phyloP scores from a whole-genome alignment of 352 stramenopile species.

The Phytophthora citricola region DNA sequence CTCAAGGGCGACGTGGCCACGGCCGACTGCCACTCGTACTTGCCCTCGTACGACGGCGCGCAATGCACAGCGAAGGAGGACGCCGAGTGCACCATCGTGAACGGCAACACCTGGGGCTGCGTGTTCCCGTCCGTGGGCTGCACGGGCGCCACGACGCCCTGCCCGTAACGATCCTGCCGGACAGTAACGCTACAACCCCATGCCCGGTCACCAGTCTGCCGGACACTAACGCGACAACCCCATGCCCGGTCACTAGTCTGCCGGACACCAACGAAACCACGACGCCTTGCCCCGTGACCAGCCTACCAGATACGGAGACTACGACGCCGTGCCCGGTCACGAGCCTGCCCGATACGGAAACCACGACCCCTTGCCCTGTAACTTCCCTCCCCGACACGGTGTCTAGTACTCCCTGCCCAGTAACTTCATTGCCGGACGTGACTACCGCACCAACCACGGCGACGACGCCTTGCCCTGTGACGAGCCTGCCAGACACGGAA shows the following conservation, averaged over 20 bases:
- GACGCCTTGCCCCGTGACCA: conserved; percentile 19
- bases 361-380: conserved; percentile 17
- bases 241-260: conserved; percentile 13
- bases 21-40: conserved; percentile 50
- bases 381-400: too few relatives aligned
- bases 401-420: conserved; percentile 5
- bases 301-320: conserved; percentile 3
- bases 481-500: too few relatives aligned
- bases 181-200: conserved; percentile 11
- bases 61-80: conserved; percentile 47
- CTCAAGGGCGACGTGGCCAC: conserved; percentile 49
- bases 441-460: too few relatives aligned
- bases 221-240: conserved; percentile 14
- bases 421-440: too few relatives aligned
- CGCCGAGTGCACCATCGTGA: conserved; percentile 50
- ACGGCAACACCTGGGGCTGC: conserved; percentile 45
- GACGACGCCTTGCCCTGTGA: too few relatives aligned
- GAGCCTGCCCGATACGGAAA: conserved; percentile 7
- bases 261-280: conserved; percentile 1
- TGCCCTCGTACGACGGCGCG: conserved; percentile 50
- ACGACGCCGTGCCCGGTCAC: conserved; percentile 26
- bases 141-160: conserved; percentile 19
- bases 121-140: conserved; percentile 41
- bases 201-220: conserved; percentile 22
- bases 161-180: conserved; percentile 22